Conservation (phyloP, 2,329 filamentous ascomycete species). For the Chaetomium sp. region DNA sequence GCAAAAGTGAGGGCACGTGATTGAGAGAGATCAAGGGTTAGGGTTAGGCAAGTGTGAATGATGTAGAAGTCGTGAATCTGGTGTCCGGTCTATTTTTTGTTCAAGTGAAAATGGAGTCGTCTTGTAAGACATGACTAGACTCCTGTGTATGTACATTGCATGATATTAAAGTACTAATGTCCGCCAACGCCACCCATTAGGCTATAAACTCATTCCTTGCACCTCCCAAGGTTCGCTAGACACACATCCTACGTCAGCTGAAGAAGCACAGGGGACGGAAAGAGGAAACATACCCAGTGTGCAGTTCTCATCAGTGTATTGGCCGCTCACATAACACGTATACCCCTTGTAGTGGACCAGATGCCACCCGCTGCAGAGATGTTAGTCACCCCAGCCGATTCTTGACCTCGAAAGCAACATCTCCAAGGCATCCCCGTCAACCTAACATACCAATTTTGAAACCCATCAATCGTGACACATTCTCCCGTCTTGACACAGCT, state of each 20-base stretch:
- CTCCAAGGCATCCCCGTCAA: neutral
- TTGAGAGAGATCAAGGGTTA: no score
- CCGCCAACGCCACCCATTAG: no score
- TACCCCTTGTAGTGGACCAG: neutral
- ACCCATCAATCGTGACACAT: neutral
- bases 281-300: neutral
- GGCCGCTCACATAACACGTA: neutral
- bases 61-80: no score
- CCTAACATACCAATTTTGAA: neutral
- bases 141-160: no score
- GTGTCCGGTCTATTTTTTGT: no score
- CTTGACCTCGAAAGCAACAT: neutral
- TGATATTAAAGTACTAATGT: no score
- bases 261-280: neutral
- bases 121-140: no score
- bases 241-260: neutral
- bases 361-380: neutral
- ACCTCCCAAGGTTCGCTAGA: neutral
- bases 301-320: neutral
- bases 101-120: no score
- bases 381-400: neutral
- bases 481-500: neutral
- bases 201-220: neutral
- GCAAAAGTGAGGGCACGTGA: no score
- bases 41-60: no score